Percentiles rank a stretch among this genome's conserved stretches.
phyloP scores from a whole-genome alignment of 2,329 filamentous ascomycete genomes.

The Penicillium brevicompactum region DNA sequence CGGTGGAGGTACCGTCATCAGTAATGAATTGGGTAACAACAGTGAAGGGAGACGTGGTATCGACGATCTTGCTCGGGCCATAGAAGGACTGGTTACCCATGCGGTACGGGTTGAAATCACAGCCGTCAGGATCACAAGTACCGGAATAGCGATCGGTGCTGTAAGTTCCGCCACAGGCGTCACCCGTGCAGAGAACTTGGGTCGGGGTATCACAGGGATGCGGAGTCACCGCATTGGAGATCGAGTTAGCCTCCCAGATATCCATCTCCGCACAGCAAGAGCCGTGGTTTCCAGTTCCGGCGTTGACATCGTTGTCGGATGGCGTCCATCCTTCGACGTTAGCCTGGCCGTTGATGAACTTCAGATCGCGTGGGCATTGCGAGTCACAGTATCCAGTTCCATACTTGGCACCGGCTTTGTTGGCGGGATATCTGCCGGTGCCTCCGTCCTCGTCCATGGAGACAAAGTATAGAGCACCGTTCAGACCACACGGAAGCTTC shows the following conservation, averaged over 20 bases:
- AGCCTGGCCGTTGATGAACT: constrained; percentile 48
- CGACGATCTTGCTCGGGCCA: constrained; percentile 59
- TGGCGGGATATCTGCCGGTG: constrained; percentile 50
- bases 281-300: constrained; percentile 55
- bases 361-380: constrained; percentile 55
- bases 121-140: constrained; percentile 69
- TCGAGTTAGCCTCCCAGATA: constrained; percentile 69
- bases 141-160: constrained; percentile 59
- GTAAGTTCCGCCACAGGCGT: constrained; percentile 56
- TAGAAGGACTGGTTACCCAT: constrained; percentile 66
- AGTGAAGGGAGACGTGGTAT: constrained; percentile 62
- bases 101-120: constrained; percentile 70
- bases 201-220: constrained; percentile 60
- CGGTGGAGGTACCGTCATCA: constrained; percentile 49
- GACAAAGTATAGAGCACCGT: constrained; percentile 69
- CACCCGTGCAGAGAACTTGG: constrained; percentile 53
- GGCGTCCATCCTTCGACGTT: constrained; percentile 58
- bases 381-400: constrained; percentile 67
- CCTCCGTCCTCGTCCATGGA: constrained; percentile 65
- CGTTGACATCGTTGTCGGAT: constrained; percentile 56
- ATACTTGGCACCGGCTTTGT: constrained; percentile 60
- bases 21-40: constrained; percentile 70
- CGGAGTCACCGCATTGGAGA: constrained; percentile 65
- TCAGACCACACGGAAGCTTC: constrained; percentile 67
- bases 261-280: constrained; percentile 70